Conservation (phyloP, 345 rosid species). For the Citrus inodora region DNA sequence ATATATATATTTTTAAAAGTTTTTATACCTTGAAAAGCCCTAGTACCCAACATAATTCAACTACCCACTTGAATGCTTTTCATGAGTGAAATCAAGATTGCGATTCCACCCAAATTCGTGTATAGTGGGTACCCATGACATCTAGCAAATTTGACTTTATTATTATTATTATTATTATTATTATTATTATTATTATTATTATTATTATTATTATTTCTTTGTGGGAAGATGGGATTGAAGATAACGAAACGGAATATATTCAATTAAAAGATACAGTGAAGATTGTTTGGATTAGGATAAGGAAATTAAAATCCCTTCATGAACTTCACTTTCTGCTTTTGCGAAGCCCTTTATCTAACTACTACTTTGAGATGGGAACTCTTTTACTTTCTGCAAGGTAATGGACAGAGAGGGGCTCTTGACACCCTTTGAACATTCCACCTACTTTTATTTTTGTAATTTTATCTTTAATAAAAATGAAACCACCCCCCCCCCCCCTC, state of each 20-base stretch:
- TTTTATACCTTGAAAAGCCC: conserved; percentile 10
- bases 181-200: neutral
- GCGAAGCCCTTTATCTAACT: neutral
- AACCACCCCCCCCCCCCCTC: too few species aligned
- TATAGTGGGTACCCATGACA: conserved; percentile 21
- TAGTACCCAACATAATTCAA: conserved; percentile 17
- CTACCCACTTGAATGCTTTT: conserved; percentile 12
- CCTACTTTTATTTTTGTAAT: too few species aligned
- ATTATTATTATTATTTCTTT: neutral
- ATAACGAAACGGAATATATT: conserved; percentile 3
- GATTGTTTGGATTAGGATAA: neutral
- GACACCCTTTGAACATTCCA: too few species aligned
- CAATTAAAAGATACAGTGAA: conserved; percentile 1
- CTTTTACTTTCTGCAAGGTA: too few species aligned
- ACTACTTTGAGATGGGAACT: too few species aligned
- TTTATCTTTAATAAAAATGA: too few species aligned
- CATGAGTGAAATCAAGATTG: neutral
- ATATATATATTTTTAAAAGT: neutral
- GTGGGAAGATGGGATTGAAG: conserved; percentile 13
- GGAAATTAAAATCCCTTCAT: neutral
- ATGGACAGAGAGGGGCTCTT: too few species aligned
- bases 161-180: neutral
- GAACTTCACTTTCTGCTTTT: neutral
- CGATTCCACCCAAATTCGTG: conserved; percentile 18
- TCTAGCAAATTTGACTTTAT: conserved; percentile 7